Evolutionary conservation across 1,284 basidiomycete genomes (phyloP).

Genomic region (Coniferiporia weirii): DNA sequence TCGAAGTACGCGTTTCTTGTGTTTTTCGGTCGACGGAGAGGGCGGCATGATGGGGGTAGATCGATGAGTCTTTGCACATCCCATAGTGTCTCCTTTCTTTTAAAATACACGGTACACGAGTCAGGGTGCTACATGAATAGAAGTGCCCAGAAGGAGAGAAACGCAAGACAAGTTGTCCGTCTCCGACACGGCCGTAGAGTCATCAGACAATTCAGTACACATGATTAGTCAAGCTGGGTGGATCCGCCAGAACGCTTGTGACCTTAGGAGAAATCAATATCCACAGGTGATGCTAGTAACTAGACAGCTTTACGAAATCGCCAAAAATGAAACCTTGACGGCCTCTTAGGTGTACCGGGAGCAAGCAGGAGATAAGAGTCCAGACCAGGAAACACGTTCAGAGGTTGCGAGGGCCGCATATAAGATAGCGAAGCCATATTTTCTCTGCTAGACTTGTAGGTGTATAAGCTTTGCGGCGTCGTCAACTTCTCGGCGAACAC

Average conservation of each 20-base stretch:
- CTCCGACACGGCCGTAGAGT: too few relatives aligned
- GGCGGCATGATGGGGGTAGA: not conserved
- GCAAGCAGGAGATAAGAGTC: not conserved
- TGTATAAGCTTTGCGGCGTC: not conserved
- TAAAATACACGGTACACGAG: not conserved
- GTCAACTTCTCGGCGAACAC: not conserved
- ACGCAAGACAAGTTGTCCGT: too few relatives aligned
- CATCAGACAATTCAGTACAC: too few relatives aligned
- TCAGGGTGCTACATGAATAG: not conserved
- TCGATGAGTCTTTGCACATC: not conserved
- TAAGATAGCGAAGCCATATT: not conserved
- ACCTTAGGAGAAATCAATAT: not conserved
- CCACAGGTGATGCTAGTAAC: not conserved
- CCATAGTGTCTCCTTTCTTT: not conserved
- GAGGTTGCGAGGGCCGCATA: not conserved
- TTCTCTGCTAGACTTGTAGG: not conserved
- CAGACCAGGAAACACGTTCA: not conserved
- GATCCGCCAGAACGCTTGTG: not conserved
- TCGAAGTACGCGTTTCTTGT: not conserved
- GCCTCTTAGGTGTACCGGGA: not conserved
- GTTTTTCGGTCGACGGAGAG: not conserved
- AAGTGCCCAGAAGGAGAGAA: too few relatives aligned
- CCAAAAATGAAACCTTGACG: not conserved
- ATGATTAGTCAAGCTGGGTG: too few relatives aligned
- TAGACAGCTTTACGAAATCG: not conserved